Base-by-base conservation (phyloP, 495 filamentous ascomycete species). In the Parachaetomium inaequale region DNA sequence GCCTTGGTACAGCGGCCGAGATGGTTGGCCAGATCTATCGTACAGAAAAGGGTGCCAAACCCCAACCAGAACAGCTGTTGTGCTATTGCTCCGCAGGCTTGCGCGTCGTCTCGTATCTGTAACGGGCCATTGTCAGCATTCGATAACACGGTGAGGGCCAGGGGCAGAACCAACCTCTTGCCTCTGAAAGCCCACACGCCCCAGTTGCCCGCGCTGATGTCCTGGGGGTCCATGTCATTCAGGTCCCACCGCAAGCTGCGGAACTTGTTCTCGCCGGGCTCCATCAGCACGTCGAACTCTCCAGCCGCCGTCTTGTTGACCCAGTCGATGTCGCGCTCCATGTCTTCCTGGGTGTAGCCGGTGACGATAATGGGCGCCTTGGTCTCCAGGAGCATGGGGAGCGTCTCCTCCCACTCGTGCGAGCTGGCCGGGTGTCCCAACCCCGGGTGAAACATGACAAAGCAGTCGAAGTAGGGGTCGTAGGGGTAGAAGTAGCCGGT, bases 381-480 rank as follows among this genome's bases (percentile, higher is more conserved):
- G 7, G 94, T 99, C 78, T 96, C 90, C 23, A 99, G 78, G 23
- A 99, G 80, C 67, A 89, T 81, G 1, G 93, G 93, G 10, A 99
- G 74, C 11, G 94, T 96, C 62, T 90, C 88, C 61, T 85, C 83
- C 94, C 94, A 99, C 75, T 98, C 93, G 68, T 93, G 89, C 19
- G 88, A 88, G 73, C 87, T 91, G 21, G 92, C 90, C 7, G 95
- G 92, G 73, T 99, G 95, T 23, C 94, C 94, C 23, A 99, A 79
- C 7, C 94, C 94, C 3, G 94, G 94, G 73, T 99, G 94, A 80
- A 97, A 99, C 55, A 96, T 82, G 69, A 99, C 84, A 67, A 99
- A 92, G 71, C 87, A 90, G 77, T 99, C 94, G 66, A 99, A 93
- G 73, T 99, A 99, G 1, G 94, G 94, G 73, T 99, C 94, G 75